Base-by-base conservation (phyloP, 768 basidiomycete species). In the Boletus rubescentipes region DNA sequence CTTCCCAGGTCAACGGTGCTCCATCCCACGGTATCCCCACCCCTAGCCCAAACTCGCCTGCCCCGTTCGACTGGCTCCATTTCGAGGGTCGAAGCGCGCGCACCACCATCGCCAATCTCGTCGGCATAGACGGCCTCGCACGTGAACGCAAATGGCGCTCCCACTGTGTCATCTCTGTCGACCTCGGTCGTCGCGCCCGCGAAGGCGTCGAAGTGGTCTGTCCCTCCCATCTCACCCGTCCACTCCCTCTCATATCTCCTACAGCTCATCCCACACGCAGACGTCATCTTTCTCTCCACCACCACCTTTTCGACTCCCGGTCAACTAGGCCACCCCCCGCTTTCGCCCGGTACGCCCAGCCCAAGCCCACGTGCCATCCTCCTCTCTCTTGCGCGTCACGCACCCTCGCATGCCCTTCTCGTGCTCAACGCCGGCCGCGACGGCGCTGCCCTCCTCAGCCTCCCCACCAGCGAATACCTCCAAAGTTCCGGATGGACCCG, bases 41-140 rank as follows among this genome's bases (percentile, higher is more conserved):
- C 44, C 66, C 62, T 32, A 83, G 77, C 51, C 75, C 77, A 9
- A 77, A 80, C 55, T 85, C 82, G 45, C 85, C 86, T 0, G 88
- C 90, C 0, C 91, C 90, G 0, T 88, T 93, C 49, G 88, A 93
- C 59, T 91, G 91, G 89, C 71, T 93, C 7, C 90, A 93, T 63
- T 89, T 93, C 55, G 91, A 93, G 61, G 91, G 90, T 5, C 76
- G 91, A 3, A 86, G 82, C 0, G 84, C 88, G 31, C 89, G 87
- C 68, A 91, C 87, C 10, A 93, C 90, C 5, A 70, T 89, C 26
- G 84, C 76, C 60, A 93, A 93, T 63, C 81, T 93, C 30, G 77
- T 82, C 30, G 91, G 91, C 6, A 60, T 93, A 40, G 91, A 93
- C 59, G 87, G 90, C 10, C 81, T 93, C 32, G 89, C 90, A 5